Percentiles rank a stretch among this genome's conserved stretches.
Evolutionary conservation across 768 basidiomycete genomes (phyloP).

Genomic region (Trametes punicea): DNA sequence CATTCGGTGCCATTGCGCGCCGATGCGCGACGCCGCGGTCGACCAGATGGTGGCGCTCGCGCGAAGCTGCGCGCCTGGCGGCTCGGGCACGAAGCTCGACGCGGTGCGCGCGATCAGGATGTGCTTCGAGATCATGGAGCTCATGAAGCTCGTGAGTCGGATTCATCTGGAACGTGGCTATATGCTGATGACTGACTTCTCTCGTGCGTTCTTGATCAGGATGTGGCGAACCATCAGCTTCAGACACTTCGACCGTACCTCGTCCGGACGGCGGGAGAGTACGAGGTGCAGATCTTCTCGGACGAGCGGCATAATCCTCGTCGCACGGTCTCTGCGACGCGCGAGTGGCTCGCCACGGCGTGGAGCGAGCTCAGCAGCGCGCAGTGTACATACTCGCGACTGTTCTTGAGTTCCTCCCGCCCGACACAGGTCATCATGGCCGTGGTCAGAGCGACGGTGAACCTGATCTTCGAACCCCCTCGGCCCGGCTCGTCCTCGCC

Average conservation of each 20-base stretch:
- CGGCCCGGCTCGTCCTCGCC: conserved; percentile 3
- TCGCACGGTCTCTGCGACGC: conserved; percentile 48
- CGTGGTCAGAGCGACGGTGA: conserved; percentile 24
- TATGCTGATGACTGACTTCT: not conserved
- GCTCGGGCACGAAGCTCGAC: conserved; percentile 52
- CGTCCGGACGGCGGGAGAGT: conserved; percentile 71
- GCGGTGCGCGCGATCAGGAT: conserved; percentile 72
- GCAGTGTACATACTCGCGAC: not conserved
- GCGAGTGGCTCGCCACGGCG: conserved; percentile 61
- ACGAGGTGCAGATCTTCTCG: conserved; percentile 77
- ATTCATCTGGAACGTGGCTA: conserved; percentile 18
- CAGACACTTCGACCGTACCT: conserved; percentile 91
- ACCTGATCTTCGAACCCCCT: conserved; percentile 28
- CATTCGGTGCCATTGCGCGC: conserved; percentile 88
- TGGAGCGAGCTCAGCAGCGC: conserved; percentile 34
- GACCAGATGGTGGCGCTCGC: conserved; percentile 80
- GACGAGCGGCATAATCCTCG: conserved; percentile 38
- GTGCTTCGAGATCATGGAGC: conserved; percentile 88
- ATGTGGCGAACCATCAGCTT: conserved; percentile 95
- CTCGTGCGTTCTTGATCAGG: conserved; percentile 43
- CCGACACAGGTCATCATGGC: conserved; percentile 32
- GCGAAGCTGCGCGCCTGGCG: conserved; percentile 51
- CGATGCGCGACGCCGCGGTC: conserved; percentile 83
- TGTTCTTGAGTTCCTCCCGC: conserved; percentile 26
- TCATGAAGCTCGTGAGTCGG: conserved; percentile 87